phyloP scores from a whole-genome alignment of 1,284 basidiomycete species.

The Hemileia vastatrix region DNA sequence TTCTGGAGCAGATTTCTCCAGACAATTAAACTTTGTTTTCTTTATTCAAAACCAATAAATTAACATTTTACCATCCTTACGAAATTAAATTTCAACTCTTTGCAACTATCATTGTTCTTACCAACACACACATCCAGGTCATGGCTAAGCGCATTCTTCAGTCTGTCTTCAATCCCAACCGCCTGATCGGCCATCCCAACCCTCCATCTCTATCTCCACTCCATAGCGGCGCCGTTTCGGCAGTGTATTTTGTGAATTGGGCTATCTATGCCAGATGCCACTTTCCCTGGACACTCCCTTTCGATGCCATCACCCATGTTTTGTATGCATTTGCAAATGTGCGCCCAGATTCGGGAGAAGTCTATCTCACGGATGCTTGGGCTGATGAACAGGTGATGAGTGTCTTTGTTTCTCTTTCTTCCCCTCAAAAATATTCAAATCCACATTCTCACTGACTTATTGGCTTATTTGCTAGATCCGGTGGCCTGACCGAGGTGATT shows the following conservation, averaged over 20 bases:
- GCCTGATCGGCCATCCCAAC: too few relatives aligned
- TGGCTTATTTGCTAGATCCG: constrained; percentile 31
- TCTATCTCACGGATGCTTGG: constrained; percentile 43
- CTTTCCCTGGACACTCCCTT: constrained; percentile 36
- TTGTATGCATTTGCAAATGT: constrained; percentile 45
- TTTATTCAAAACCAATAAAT: too few relatives aligned
- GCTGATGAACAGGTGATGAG: constrained; percentile 33
- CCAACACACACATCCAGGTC: too few relatives aligned
- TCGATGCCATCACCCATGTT: constrained; percentile 37
- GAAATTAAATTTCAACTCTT: too few relatives aligned
- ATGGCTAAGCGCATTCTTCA: too few relatives aligned
- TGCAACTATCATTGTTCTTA: too few relatives aligned
- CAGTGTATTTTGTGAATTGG: constrained; percentile 38
- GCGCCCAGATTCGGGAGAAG: constrained; percentile 38
- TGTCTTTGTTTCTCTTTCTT: not conserved
- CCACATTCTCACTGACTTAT: not conserved
- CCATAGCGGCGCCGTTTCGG: constrained; percentile 15
- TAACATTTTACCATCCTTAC: too few relatives aligned
- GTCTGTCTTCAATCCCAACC: too few relatives aligned
- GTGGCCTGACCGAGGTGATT: constrained; percentile 37
- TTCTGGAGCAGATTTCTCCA: too few relatives aligned
- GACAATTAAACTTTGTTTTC: too few relatives aligned
- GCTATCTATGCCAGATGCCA: constrained; percentile 42
- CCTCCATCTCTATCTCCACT: too few relatives aligned
- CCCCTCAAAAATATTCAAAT: not conserved